Base-by-base conservation (phyloP, 148 eudicot species). In the Pharnaceum exiguum region DNA sequence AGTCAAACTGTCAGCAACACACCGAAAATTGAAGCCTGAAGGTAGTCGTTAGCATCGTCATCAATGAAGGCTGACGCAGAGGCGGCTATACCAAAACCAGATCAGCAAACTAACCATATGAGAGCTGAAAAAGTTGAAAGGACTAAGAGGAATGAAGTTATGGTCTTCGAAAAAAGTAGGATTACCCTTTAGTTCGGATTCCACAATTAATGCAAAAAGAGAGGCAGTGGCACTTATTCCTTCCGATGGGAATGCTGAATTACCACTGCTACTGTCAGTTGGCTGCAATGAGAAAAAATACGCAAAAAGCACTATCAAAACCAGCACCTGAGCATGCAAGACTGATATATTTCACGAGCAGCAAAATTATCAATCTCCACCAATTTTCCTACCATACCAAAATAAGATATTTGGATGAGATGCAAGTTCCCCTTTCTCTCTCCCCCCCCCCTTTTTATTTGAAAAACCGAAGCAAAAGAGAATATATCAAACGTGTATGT, bases 1-100 rank as follows among this genome's bases (percentile, higher is more conserved):
- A 38, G 11, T 18, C 29, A 67, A 45, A 55, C 40, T 23, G 11
- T 3, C 19, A 60, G 68, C 57, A 26, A 44, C 32, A 45, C 79
- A 94, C 99, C 91, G 62, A 76, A 62, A 57, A 94, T 65, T 23
- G 99, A 89, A 76, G 95, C 89, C 64, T 85, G 96, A 54, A 83
- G 73, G 67, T 79, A 81, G 56, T 79, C 75, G 44, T 53, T 57
- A 54, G 67, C 81, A 69, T 75, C 75, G 57, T 89, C 99, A 60
- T 93, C 89, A 76, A 67, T 74, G 31, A 58, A 79, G 26, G 82
- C 94, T 12, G 97, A 84, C 53, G 80, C 81, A 65, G 99, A 82
- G 38, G 96, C 91, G 71, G 69, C 99, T 94, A 28, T 51, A 63
- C 43, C 28, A 57, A 57, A 62, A 26, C 30, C 47, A 46, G 40